Evolutionary conservation across 352 stramenopile genomes (phyloP), one percentile per base, ranked within the genome.

Genomic region (Phytophthora sansomeana): DNA sequence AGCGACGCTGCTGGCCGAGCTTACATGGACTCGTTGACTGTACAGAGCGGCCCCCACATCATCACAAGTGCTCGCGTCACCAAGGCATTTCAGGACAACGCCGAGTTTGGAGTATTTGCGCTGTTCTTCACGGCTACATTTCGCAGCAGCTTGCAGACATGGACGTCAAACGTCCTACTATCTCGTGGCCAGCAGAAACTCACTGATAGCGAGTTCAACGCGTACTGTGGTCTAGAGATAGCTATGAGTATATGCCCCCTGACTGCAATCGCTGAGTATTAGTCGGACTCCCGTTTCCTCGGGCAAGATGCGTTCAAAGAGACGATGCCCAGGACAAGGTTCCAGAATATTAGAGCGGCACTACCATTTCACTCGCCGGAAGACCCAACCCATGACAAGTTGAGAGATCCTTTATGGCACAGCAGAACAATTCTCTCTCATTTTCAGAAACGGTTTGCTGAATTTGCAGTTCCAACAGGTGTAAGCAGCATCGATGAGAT

Each of bases 181-280:
- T 6, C 19, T 29, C 42, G 42, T 14, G 17, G 42, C 8, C 17
- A 16, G 2, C 3, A 17, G 4, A 49, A 49, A 6, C 19, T 49
- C 2, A 57, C 13, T 6, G n/a, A 50, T 1, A 44, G 6, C 7
- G 57, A 51, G 28, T 51, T 64, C 4, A 33, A 64, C 4, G 36
- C 36, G 1, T 64, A 64, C 28, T 24, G 14, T 9, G 38, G 38
- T n/a, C 39, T 32, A 35, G 35, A 7, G 8, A 39, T 63, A 2
- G 55, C 55, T 0, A 63, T 54, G 55, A 63, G 55, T 14, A 54
- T 63, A 13, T 48, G 43, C 11, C 19, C 30, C 1, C 33, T 63
- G 1, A 63, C 29, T 10, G 42, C 54, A 8, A 63, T 63, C 7
- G 2, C 42, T 10, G 55, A 63, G 32, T 63, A 41, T 11, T 63